phyloP scores from a whole-genome alignment of 768 basidiomycete species.

The Lactifluus hygrophoroides region DNA sequence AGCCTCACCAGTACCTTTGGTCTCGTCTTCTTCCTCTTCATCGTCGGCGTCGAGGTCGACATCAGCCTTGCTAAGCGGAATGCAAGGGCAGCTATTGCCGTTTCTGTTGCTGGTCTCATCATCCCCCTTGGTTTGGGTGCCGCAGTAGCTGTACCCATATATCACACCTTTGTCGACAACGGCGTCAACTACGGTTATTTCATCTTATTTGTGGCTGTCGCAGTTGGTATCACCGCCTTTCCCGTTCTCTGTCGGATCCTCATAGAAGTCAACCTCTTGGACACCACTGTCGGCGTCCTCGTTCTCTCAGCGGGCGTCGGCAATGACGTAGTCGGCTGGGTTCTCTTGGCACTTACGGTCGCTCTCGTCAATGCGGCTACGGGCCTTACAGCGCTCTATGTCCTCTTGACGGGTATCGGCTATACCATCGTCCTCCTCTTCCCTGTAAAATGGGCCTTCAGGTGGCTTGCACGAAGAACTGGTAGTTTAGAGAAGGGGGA shows the following conservation, averaged over 20 bases:
- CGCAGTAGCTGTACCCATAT: conserved; percentile 63
- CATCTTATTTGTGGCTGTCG: conserved; percentile 77
- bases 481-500: conserved; percentile 66
- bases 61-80: conserved; percentile 59
- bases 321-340: conserved; percentile 63
- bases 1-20: conserved; percentile 70
- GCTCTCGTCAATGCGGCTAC: conserved; percentile 72
- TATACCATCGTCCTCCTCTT: conserved; percentile 60
- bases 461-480: conserved; percentile 56
- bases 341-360: conserved; percentile 74
- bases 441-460: conserved; percentile 54
- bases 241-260: conserved; percentile 81
- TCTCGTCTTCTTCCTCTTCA: conserved; percentile 70
- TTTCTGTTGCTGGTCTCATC: conserved; percentile 61
- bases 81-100: conserved; percentile 42
- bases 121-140: conserved; percentile 79
- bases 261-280: conserved; percentile 71
- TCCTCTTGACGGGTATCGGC: conserved; percentile 59
- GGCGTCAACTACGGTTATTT: conserved; percentile 70
- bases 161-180: conserved; percentile 52
- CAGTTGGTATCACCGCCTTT: conserved; percentile 75
- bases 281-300: conserved; percentile 78
- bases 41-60: conserved; percentile 83
- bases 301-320: conserved; percentile 75
- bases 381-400: conserved; percentile 71